Evolutionary conservation across 768 basidiomycete genomes (phyloP), one percentile per base, ranked within the genome.

Genomic region (Boletus reticulatus): DNA sequence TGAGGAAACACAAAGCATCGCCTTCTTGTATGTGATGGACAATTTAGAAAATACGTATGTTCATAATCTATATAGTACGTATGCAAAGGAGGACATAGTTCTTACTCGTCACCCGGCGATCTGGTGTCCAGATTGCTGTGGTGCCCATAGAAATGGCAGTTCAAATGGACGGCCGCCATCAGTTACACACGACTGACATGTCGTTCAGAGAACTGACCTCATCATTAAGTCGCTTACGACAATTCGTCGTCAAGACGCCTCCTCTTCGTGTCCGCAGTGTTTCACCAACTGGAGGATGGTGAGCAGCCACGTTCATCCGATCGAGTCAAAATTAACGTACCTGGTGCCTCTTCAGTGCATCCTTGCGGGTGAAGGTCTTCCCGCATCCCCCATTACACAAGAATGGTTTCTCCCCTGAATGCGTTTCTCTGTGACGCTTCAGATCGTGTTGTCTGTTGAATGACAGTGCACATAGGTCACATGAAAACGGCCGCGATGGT

Each of bases 391-490:
- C 89, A 62, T 91, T 91, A 71, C 90, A 92, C 17, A 84, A 71
- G 73, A 84, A 92, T 10, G 90, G 89, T 68, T 91, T 92, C 71
- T 92, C 89, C 37, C 89, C 89, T 6, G 87, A 87, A 72, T 92
- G 90, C 24, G 88, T 92, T 63, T 92, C 89, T 59, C 87, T 78
- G 72, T 93, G 90, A 36, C 90, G 81, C 67, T 92, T 92, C 66
- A 92, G 70, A 69, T 93, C 90, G 67, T 93, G 90, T 67, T 89
- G 88, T 43, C 90, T 83, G 66, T 90, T 90, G 76, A 93, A 93
- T 20, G 89, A 91, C 58, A 92, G 70, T 12, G 88, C 80, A 68
- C 90, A 93, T 59, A 90, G 69, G 61, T 87, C 84, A 57, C 87
- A 88, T 11, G 81, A 76, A 62, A 83, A 88, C 19, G 86, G 85